phyloP scores from a whole-genome alignment of 176 grass and related monocot species.

The Oryza australiensis region DNA sequence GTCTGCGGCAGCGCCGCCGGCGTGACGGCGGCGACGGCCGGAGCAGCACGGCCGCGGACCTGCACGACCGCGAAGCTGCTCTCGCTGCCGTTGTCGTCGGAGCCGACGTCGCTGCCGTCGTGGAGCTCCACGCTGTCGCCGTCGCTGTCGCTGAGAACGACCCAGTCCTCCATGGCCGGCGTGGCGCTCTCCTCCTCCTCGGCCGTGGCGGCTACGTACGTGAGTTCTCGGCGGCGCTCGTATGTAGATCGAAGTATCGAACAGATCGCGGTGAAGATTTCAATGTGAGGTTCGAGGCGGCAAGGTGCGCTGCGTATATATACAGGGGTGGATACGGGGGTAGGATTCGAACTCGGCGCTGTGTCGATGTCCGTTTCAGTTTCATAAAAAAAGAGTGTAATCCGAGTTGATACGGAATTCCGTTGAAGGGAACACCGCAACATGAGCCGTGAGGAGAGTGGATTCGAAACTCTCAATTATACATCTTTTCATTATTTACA shows the following conservation, averaged over 20 bases:
- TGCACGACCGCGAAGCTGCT: background rate
- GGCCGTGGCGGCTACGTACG: too few species aligned
- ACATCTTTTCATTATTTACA: too few species aligned
- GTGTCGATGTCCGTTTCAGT: background rate
- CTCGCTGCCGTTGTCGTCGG: background rate
- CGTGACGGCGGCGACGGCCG: too few species aligned
- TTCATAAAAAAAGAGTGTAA: background rate
- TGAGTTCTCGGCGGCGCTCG: too few species aligned
- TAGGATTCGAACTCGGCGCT: background rate
- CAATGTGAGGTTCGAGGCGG: background rate
- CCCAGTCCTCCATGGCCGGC: background rate
- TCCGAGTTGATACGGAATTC: too few species aligned
- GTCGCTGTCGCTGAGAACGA: background rate
- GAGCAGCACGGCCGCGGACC: too few species aligned
- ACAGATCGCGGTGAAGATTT: background rate
- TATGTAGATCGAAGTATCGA: too few species aligned
- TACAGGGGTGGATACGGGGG: background rate
- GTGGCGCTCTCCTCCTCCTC: too few species aligned
- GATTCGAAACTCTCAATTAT: too few species aligned
- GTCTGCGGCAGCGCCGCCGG: too few species aligned
- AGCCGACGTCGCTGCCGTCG: background rate
- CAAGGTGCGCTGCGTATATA: background rate
- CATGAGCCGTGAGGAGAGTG: too few species aligned
- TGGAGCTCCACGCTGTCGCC: background rate
- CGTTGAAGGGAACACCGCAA: too few species aligned